Base-by-base conservation (phyloP, 495 filamentous ascomycete species). In the Penicillium turbatum region DNA sequence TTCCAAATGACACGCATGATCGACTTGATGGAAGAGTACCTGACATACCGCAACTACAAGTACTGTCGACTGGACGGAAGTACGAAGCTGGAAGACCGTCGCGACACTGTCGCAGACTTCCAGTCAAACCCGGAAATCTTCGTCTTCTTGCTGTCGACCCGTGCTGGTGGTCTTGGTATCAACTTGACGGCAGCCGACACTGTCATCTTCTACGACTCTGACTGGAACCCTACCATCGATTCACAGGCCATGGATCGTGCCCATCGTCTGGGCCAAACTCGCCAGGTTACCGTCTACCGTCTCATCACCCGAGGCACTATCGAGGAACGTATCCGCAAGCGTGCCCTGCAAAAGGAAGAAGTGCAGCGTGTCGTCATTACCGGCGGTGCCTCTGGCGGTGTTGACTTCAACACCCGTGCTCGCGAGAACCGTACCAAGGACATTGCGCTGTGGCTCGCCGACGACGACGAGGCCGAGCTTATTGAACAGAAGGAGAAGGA, bases 1-100 rank as follows among this genome's bases (percentile, higher is more conserved):
- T 99, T 99, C 86, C 93, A 99, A 74, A 99, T 99, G 93, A 99
- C 93, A n/a, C 86, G 88, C 60, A 99, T 99, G 93, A 97, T 99
- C 65, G 93, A 99, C 64, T 75, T 99, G 32, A 97, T 97, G 87
- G 93, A 99, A 63, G 93, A 99, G 70, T 99, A 97, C 64, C 79
- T 99, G 36, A 97, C 93, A 3, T 97, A 96, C 74, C 86, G 93
- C 59, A 96, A 97, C 72, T 97, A 95, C 83, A 96, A 95, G 68
- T 98, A 97, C 74, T 91, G 92, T 54, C 87, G 93, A 16, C 82
- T 98, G 29, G 93, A 98, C 60, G 93, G 93, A 64, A 96, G 90
- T 29, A 97, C 93, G n/a, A 98, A 97, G 68, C 80, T 98, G 50
- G 93, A 97, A 62, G 95, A 98, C 69, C 86, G 93, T 62, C 86